Evolutionary conservation across 2,329 filamentous ascomycete species (phyloP).

Genomic region (Penicillium nordicum): DNA sequence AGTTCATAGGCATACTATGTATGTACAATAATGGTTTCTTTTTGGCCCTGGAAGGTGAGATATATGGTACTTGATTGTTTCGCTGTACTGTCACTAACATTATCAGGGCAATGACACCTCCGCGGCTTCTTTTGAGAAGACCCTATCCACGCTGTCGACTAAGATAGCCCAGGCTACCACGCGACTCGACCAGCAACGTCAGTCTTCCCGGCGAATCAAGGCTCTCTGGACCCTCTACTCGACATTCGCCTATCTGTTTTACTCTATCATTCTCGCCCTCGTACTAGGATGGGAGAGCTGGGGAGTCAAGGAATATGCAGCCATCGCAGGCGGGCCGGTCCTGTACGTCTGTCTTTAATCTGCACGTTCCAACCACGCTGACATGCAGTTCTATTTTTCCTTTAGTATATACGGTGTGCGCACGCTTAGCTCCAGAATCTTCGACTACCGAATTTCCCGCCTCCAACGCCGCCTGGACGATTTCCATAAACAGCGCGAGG

Average conservation of each 20-base stretch:
- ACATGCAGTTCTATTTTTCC: slow-evolving; percentile 19
- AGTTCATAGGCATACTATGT: not conserved
- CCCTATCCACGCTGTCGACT: slow-evolving; percentile 72
- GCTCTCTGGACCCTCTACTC: slow-evolving; percentile 89
- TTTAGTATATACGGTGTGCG: slow-evolving; percentile 75
- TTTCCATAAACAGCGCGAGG: slow-evolving; percentile 72
- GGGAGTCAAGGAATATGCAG: slow-evolving; percentile 72
- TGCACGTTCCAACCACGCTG: not conserved
- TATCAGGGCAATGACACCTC: slow-evolving; percentile 68
- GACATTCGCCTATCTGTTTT: slow-evolving; percentile 84
- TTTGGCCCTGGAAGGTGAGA: slow-evolving; percentile 80
- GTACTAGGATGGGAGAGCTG: slow-evolving; percentile 82
- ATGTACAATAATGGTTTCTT: slow-evolving; percentile 63
- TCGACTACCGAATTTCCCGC: slow-evolving; percentile 73
- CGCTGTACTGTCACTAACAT: not conserved
- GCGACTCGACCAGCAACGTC: slow-evolving; percentile 69
- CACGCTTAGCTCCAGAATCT: slow-evolving; percentile 64
- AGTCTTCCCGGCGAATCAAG: slow-evolving; percentile 71
- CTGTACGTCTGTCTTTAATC: slow-evolving; percentile 53
- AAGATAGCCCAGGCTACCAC: slow-evolving; percentile 76
- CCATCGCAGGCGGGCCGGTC: slow-evolving; percentile 72
- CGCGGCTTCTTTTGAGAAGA: slow-evolving; percentile 89
- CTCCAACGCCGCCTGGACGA: slow-evolving; percentile 67
- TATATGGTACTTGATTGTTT: not conserved
- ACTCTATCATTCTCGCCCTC: slow-evolving; percentile 73